Evolutionary conservation across 768 basidiomycete genomes (phyloP).

Genomic region (Basidioascus undulatus): DNA sequence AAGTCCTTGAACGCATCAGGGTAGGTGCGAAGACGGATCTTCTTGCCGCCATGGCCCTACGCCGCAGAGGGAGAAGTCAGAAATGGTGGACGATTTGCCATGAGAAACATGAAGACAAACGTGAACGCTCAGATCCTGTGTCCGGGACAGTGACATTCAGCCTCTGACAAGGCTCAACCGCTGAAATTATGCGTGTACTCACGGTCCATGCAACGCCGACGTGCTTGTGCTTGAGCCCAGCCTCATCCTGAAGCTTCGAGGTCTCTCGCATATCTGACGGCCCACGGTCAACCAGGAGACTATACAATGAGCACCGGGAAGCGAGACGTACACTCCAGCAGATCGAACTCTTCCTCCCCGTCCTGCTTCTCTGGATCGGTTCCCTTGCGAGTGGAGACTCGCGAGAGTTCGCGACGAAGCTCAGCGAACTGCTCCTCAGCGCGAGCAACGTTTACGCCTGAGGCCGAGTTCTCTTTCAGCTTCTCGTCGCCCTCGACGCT

Average conservation of each 20-base stretch:
- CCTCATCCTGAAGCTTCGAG: constrained; percentile 13
- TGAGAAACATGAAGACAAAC: constrained; percentile 18
- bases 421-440: constrained; percentile 9
- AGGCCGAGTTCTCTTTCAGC: no score
- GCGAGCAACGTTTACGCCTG: constrained; percentile 6
- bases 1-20: constrained; percentile 23
- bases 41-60: not conserved
- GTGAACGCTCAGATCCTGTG: constrained; percentile 21
- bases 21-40: no score
- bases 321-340: constrained; percentile 18
- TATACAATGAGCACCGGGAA: no score
- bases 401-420: no score
- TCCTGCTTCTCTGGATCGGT: no score
- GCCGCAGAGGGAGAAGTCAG: not conserved
- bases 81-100: no score
- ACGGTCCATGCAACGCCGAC: constrained; percentile 18
- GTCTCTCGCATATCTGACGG: no score
- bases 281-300: not conserved
- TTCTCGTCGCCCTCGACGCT: no score
- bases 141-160: constrained; percentile 18
- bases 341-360: constrained; percentile 18
- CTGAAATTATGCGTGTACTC: no score
- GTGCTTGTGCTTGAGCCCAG: constrained; percentile 20
- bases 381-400: no score
- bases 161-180: no score